These are phyloP conservation scores for Sclerotinia trifoliorum DNA, from an alignment of 2,329 filamentous ascomycete species.

Conservation along the genomic window DNA sequence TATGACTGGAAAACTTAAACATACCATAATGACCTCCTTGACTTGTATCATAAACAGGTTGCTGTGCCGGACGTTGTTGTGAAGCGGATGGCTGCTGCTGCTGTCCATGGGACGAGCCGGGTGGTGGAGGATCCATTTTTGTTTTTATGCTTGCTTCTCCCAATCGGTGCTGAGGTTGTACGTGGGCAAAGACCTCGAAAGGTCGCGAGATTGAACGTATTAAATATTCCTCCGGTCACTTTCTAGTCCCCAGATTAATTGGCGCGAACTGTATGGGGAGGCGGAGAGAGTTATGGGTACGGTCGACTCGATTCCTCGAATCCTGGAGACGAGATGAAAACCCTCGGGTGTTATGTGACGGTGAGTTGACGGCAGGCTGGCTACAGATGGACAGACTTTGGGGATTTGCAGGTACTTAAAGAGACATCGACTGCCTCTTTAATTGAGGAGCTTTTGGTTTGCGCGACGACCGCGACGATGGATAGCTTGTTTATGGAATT, in stretches of 20 bases:
- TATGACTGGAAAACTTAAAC: constrained; percentile 32
- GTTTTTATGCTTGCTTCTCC: constrained; percentile 18
- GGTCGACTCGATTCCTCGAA: constrained; percentile 4
- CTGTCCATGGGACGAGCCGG: constrained; percentile 55
- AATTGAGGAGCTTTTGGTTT: constrained; percentile 10
- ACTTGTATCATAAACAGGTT: constrained; percentile 67
- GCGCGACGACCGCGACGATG: constrained; percentile 22
- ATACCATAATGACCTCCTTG: constrained; percentile 78
- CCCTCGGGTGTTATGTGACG: background rate
- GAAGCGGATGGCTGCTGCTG: constrained; percentile 50
- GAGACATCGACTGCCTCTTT: constrained; percentile 9
- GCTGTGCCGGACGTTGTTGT: constrained; percentile 21
- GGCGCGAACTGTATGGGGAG: background rate
- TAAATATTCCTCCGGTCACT: background rate
- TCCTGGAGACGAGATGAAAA: background rate
- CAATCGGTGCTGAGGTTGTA: constrained; percentile 10
- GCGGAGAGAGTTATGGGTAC: constrained; percentile 11
- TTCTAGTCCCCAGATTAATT: constrained; percentile 7
- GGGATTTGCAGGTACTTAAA: background rate
- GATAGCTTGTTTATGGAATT: constrained; percentile 21
- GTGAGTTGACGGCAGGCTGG: constrained; percentile 1
- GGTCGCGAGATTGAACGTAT: background rate
- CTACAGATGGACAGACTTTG: constrained; percentile 9
- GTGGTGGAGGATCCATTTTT: constrained; percentile 56
- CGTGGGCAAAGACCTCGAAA: constrained; percentile 1